Evolutionary conservation across 768 basidiomycete genomes (phyloP), one percentile per base, ranked within the genome.

Genomic region (Aureoboletus auriporus): DNA sequence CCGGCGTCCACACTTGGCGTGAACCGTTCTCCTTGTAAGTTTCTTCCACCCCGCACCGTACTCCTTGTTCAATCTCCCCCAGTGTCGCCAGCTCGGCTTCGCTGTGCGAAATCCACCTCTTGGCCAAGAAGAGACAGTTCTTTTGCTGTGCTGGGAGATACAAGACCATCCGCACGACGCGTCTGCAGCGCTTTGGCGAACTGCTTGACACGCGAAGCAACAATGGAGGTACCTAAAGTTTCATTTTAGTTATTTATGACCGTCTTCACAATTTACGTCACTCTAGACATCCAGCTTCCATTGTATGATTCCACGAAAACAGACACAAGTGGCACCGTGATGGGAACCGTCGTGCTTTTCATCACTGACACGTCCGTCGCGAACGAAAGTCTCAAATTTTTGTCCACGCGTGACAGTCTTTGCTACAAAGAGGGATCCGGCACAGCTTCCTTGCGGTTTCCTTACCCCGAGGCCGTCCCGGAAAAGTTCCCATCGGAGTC

Each of bases 161-260:
- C 59, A 64, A 61, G 39, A n/a, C 37, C 27, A 46, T 64, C 38
- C 59, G 63, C 47, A 61, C 59, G 56, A 64, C 63, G 61, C 64
- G 61, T 57, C 55, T 38, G 14, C 59, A 56, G 39, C 42, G 41
- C 48, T 33, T 64, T 43, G 31, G 52, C 40, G 47, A 66, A 45
- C 52, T 64, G 20, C 56, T 64, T 48, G 61, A 51, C 59, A 53
- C 52, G 52, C 49, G 61, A 65, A 57, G 46, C 46, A 53, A 42
- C 55, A 30, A 44, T 50, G 64, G 61, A 48, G 62, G 63, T 47
- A 23, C 20, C n/a, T 23, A 23, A 55, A 46, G 63, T 52, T 59
- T 64, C 64, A 64, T 66, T 62, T 64, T 30, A 61, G 54, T 43
- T 53, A 53, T 55, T 59, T 60, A 59, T 64, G 57, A 56, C 54